phyloP scores from a whole-genome alignment of 78 protist species.

The Salpingoeca rosetta region DNA sequence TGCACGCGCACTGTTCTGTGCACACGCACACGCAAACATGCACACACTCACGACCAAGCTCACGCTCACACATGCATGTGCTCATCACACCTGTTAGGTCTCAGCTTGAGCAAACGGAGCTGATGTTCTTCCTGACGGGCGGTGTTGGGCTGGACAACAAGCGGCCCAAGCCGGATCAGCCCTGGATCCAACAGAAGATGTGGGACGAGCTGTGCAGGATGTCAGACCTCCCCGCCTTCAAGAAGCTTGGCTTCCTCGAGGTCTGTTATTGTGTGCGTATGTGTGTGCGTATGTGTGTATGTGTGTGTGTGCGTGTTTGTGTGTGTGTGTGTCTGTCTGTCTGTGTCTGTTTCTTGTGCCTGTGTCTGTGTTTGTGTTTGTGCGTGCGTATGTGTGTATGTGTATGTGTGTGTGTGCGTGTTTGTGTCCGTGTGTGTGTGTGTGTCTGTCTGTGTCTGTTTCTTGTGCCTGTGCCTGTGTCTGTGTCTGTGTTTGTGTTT shows the following conservation, averaged over 20 bases:
- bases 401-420: conserved; percentile 39
- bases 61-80: too few species aligned
- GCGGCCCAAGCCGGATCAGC: not conserved
- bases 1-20: too few species aligned
- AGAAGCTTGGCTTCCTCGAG: conserved; percentile 63
- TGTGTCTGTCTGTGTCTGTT: too few species aligned
- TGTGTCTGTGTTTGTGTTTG: not conserved
- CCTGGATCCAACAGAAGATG: conserved; percentile 28
- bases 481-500: too few species aligned
- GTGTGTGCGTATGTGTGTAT: conserved; percentile 38
- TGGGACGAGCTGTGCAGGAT: conserved; percentile 49
- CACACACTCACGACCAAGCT: too few species aligned
- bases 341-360: not conserved
- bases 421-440: too few species aligned
- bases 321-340: too few species aligned
- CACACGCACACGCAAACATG: too few species aligned
- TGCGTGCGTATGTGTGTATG: not conserved
- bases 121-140: conserved; percentile 49
- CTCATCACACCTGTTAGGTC: conserved; percentile 12
- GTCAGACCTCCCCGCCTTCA: not conserved
- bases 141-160: conserved; percentile 16
- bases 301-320: not conserved
- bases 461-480: too few species aligned
- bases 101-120: conserved; percentile 10
- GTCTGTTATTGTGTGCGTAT: not conserved